A percentile compares a stretch with the other conserved stretches of the same genome.
These are phyloP conservation scores for Neofusicoccum ribis DNA, from an alignment of 2,329 filamentous ascomycete genomes.

Conservation along the genomic window DNA sequence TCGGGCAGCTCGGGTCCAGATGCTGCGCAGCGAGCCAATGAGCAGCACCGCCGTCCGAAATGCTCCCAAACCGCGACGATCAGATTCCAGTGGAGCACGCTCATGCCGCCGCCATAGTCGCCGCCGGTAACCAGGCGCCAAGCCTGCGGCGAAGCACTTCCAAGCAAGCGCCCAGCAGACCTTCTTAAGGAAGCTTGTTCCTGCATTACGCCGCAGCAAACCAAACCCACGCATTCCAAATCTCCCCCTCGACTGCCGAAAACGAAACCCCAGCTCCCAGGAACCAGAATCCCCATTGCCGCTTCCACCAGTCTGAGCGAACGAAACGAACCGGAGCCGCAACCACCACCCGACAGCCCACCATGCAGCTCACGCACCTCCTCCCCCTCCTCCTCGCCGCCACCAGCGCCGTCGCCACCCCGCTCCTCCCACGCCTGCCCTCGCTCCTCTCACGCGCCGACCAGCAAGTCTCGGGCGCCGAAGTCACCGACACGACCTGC, in stretches of 20 bases:
- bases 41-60: neutral
- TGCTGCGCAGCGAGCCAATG: neutral
- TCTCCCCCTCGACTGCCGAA: neutral
- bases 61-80: neutral
- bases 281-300: neutral
- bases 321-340: neutral
- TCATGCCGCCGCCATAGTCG: neutral
- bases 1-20: neutral
- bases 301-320: neutral
- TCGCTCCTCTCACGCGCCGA: conserved; percentile 17
- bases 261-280: neutral
- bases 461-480: conserved; percentile 27
- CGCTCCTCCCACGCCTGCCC: neutral
- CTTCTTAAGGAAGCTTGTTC: conserved; percentile 2
- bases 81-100: neutral
- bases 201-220: neutral
- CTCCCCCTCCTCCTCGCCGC: neutral
- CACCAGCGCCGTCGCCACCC: neutral
- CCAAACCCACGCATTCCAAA: neutral
- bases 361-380: neutral
- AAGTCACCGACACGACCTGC: conserved; percentile 37
- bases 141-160: neutral
- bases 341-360: neutral
- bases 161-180: neutral
- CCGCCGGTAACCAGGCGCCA: neutral